Base-by-base conservation (phyloP, 306 rosid species). In the Pyrus bretschneideri region DNA sequence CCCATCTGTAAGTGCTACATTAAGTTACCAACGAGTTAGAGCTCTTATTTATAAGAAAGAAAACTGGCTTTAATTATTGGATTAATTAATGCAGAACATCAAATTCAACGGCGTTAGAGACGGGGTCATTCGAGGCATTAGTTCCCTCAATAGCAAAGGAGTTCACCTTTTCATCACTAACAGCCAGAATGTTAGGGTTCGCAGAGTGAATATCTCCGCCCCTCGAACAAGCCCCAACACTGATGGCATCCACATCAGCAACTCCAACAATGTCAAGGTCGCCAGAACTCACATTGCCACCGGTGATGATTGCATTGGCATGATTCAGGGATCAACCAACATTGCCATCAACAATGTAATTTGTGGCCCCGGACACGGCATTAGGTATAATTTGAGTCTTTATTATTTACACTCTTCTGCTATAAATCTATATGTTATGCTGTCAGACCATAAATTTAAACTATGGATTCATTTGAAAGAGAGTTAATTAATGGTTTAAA, bases 1-100 rank as follows among this genome's bases (percentile, higher is more conserved):
- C 13, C 90, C 97, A n/a, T 74, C 83, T 22, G 96, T 94, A 92
- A 81, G 95, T 66, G 6, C 55, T 15, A 49, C 18, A 49, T 31
- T 9, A 13, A 23, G 45, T 49, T 15, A 49, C 55, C 55, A 49
- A 49, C 21, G 15, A 49, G 55, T 49, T 49, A 49, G 55, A 15
- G 55, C 55, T 49, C 55, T 18, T 4, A 15, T 49, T 14, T 11
- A 58, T 58, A 58, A 58, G 55, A 49, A 49, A 49, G 55, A 49
- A 49, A 49, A 49, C 55, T 49, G 55, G 55, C 25, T 19, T 66
- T 33, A 1, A 66, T 66, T 21, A 6, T 11, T 57, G 21, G 9
- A 68, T 38, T 55, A 9, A 65, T 73, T 49, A 30, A 67, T 49
- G 78, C 76, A 88, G 89, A 76, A 14, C 64, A 58, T 88, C 12